Base-by-base conservation (phyloP, 768 basidiomycete species). In the Amylocystis lapponica region DNA sequence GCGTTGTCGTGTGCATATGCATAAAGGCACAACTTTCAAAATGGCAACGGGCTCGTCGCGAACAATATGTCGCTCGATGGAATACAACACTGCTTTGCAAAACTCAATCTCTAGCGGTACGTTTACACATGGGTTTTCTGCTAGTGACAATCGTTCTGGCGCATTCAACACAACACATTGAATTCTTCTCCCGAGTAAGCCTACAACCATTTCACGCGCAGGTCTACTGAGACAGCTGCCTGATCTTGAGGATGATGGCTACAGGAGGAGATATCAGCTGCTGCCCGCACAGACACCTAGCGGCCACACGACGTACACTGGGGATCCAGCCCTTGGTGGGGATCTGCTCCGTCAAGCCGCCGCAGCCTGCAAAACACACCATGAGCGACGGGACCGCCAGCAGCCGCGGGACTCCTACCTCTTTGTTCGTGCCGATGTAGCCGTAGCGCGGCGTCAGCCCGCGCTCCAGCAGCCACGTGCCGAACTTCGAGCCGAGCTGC, bases 401-500 rank as follows among this genome's bases (percentile, higher is more conserved):
- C n/a, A n/a, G n/a, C 54, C 43, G 35, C 49, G 41, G 36, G 41
- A 53, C 31, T 38, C 53, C 21, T 38, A 61, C 61, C 63, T 89
- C 85, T 68, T 83, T 86, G 41, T 73, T 75, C 17, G 78, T 78
- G 46, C 86, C 86, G 67, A 92, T 82, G 70, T 91, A 88, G 12
- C 73, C 79, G 56, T 83, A 93, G 56, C 74, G 83, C 32, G 89
- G 89, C 11, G 84, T 83, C 46, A 91, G 77, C 53, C 72, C 67
- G 52, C 89, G 83, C 63, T 91, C 88, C 19, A 93, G 69, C 23
- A 91, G 70, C 86, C 87, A 92, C 0, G 88, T 88, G 19, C 90
- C 90, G 56, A 77, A 84, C 65, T 83, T 86, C 32, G 83, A 85
- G 31, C 86, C 87, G 55, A 90, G 83, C 70, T 76, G 19, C 2